Conservation (phyloP, 192 early-diverging fungal genomes). For the Backusella sp. region DNA sequence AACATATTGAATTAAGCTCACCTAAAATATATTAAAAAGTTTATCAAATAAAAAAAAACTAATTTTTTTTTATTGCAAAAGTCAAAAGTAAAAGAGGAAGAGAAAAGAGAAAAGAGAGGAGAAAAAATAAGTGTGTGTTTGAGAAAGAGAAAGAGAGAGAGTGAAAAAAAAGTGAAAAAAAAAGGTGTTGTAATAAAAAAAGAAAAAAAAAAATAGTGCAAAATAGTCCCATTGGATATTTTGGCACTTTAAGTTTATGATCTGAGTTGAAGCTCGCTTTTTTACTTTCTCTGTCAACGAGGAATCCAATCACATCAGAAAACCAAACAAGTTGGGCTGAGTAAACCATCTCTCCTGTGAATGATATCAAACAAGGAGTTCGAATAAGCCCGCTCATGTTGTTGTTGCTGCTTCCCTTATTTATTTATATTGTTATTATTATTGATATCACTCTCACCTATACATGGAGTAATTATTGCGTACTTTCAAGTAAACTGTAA, state of each 20-base stretch:
- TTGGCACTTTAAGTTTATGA: neutral
- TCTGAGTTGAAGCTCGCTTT: neutral
- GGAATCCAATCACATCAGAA: neutral
- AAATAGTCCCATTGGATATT: neutral
- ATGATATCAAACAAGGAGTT: neutral
- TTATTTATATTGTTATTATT: no score
- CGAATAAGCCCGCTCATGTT: neutral
- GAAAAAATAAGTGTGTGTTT: neutral
- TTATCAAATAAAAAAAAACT: no score
- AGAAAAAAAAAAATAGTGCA: neutral
- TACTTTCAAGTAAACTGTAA: no score
- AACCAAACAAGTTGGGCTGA: neutral
- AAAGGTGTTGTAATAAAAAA: neutral
- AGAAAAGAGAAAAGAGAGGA: neutral
- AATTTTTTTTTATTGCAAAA: neutral
- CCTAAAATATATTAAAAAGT: no score
- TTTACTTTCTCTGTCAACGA: neutral
- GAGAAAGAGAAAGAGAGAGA: neutral
- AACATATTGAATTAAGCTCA: no score
- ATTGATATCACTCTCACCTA: neutral
- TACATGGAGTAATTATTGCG: no score
- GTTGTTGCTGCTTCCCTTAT: neutral
- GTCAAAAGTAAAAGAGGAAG: no score
- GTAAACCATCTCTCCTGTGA: neutral
- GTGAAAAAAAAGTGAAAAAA: neutral